phyloP scores from a whole-genome alignment of 208 protist species.

The Leishmania guyanensis region DNA sequence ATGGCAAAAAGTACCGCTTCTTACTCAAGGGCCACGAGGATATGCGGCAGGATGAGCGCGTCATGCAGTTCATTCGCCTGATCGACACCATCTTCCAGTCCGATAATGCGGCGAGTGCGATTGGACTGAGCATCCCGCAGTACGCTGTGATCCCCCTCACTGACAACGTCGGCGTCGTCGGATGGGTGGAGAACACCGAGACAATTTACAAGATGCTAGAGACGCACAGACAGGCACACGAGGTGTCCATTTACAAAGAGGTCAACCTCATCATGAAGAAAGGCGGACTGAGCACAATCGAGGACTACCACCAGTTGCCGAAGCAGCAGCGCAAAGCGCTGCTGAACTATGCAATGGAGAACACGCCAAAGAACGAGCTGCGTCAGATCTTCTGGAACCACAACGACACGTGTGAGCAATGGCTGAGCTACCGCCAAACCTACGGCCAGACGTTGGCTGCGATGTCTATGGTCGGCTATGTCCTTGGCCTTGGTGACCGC shows the following conservation, averaged over 20 bases:
- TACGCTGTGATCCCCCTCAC: constrained; percentile 99
- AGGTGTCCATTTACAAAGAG: constrained; percentile 87
- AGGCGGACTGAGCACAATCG: constrained; percentile 66
- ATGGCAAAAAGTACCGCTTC: constrained; percentile 97
- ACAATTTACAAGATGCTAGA: constrained; percentile 94
- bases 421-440: constrained; percentile 97
- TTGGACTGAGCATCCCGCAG: constrained; percentile 93
- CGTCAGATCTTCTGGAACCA: constrained; percentile 97
- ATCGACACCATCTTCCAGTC: constrained; percentile 98
- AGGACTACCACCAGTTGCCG: constrained; percentile 82
- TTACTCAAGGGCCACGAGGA: constrained; percentile 99
- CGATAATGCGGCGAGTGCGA: constrained; percentile 80
- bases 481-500: constrained; percentile 99
- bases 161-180: constrained; percentile 99
- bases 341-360: constrained; percentile 93
- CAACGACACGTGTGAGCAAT: constrained; percentile 97
- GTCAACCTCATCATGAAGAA: constrained; percentile 81
- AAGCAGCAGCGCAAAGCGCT: constrained; percentile 84
- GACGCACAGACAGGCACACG: constrained; percentile 64
- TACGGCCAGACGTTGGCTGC: constrained; percentile 99
- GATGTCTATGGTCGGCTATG: constrained; percentile 99
- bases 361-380: constrained; percentile 96
- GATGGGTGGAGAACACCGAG: constrained; percentile 98
- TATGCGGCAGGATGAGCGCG: constrained; percentile 99
- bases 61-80: constrained; percentile 99